These are phyloP conservation scores for Tremella fuciformis DNA, from an alignment of 768 basidiomycete genomes.

Conservation along the genomic window DNA sequence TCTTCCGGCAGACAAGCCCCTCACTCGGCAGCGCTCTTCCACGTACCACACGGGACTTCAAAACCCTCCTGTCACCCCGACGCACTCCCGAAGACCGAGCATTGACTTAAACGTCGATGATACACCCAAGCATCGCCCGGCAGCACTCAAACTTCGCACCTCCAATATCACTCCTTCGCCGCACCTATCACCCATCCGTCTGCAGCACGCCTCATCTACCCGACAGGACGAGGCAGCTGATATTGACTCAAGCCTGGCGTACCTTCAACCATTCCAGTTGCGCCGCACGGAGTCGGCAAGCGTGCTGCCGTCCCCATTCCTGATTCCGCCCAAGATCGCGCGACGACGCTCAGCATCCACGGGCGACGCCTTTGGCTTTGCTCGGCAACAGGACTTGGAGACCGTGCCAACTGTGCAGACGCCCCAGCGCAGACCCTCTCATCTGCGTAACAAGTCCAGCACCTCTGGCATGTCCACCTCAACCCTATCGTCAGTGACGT, in stretches of 20 bases:
- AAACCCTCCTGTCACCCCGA: not conserved
- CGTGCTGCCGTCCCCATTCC: not conserved
- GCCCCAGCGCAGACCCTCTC: not conserved
- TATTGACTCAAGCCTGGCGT: not conserved
- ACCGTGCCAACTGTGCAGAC: not conserved
- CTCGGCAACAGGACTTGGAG: not conserved
- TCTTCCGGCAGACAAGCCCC: not conserved
- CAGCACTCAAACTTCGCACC: constrained; percentile 19
- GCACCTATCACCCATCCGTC: not conserved
- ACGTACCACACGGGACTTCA: not conserved
- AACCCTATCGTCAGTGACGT: not conserved
- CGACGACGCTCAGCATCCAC: not conserved
- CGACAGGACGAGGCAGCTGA: not conserved
- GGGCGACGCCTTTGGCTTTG: not conserved
- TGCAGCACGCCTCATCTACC: not conserved
- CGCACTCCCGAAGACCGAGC: not conserved
- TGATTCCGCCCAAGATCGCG: not conserved
- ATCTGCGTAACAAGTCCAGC: not conserved
- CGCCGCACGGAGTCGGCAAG: constrained; percentile 6
- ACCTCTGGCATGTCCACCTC: not conserved
- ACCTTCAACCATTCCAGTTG: not conserved
- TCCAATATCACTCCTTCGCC: constrained; percentile 22
- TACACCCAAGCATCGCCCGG: constrained; percentile 19
- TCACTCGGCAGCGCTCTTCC: not conserved
- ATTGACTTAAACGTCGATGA: not conserved